phyloP scores from a whole-genome alignment of 371 early-diverging fungal species.

The Actinomucor elegans region DNA sequence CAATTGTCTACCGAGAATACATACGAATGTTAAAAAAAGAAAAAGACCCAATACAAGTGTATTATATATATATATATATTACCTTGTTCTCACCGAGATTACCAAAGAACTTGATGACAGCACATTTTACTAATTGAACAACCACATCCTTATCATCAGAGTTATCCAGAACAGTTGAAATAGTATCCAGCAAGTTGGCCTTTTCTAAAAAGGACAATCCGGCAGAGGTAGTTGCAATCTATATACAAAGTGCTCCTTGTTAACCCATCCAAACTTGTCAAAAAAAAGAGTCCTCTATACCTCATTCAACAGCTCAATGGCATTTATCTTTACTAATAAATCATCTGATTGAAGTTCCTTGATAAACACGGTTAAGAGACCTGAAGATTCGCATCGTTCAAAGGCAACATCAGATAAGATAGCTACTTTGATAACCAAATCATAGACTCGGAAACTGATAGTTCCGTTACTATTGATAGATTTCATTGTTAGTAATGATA shows the following conservation, averaged over 20 bases:
- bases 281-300: too few relatives aligned
- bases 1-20: constrained; percentile 19
- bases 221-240: constrained; percentile 33
- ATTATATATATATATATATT: not conserved
- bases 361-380: constrained; percentile 28
- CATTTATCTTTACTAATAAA: constrained; percentile 46
- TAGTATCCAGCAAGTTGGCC: constrained; percentile 27
- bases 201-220: constrained; percentile 40
- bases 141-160: constrained; percentile 31
- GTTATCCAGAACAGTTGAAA: constrained; percentile 27
- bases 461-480: constrained; percentile 31
- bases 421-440: constrained; percentile 42
- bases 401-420: constrained; percentile 43
- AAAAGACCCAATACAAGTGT: too few relatives aligned
- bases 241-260: not conserved
- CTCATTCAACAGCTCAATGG: constrained; percentile 49
- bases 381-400: constrained; percentile 29
- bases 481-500: too few relatives aligned
- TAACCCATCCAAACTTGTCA: too few relatives aligned
- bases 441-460: constrained; percentile 52
- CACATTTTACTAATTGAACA: constrained; percentile 35
- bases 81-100: constrained; percentile 34
- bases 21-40: too few relatives aligned
- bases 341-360: constrained; percentile 42
- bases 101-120: constrained; percentile 47